Base-by-base conservation (phyloP, 495 filamentous ascomycete genomes). In the Aspergillus campestris region DNA sequence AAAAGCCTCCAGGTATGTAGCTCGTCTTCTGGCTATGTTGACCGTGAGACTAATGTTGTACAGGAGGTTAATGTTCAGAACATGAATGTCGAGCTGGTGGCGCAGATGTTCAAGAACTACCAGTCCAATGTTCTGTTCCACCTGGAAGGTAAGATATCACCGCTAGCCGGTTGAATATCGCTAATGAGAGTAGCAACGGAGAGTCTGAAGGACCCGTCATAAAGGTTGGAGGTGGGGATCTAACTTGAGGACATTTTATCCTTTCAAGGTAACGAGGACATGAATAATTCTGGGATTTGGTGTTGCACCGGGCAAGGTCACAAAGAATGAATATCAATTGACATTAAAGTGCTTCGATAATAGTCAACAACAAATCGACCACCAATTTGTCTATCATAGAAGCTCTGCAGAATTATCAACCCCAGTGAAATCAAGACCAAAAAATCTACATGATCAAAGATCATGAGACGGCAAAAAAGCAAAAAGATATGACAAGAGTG, bases 41-140 rank as follows among this genome's bases (percentile, higher is more conserved):
- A 13, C 7, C 30, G 31, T 39, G 43, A 52, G 24, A 45, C 34
- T 37, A 42, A 33, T 0, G 8, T 31, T 3, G 6, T 40, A 5
- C 51, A 95, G 87, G 89, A 96, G 53, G 94, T 96, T 78, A 97
- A 96, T 60, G 82, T 94, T 31, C 85, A 94, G 53, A 98, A 97
- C 56, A 95, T 96, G 89, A 91, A 97, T 60, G 87, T 95, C 5
- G 92, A 97, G 68, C 74, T 97, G 7, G 92, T 97, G 3, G 89
- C 92, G 7, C 92, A 97, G 64, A 98, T 98, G 92, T 98, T 97
- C 73, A 95, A 96, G 75, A 98, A 97, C 67, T 98, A 98, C 62
- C 89, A 95, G 64, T 94, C 87, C 4, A 98, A 96, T 57, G 92
- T 98, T 10, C 72, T 96, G 2, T 98, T 98, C 60, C 92, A 98